Evolutionary conservation across 208 protist species (phyloP).

Genomic region (Crithidia brevicula): DNA sequence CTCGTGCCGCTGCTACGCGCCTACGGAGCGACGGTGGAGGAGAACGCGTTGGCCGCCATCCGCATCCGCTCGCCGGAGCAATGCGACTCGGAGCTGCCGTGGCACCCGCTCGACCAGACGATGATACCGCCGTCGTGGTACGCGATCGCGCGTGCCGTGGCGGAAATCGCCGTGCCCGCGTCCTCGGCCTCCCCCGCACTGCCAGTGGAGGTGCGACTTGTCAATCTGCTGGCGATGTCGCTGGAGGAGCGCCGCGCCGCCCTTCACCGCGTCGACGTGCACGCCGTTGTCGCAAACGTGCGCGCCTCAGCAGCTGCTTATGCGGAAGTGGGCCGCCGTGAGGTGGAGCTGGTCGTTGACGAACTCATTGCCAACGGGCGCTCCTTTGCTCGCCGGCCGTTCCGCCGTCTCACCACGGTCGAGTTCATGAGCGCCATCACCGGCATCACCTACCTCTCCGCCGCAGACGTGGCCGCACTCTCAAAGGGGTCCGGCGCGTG

Average conservation of each 20-base stretch:
- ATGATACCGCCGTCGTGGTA: constrained; percentile 70
- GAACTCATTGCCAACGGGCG: constrained; percentile 59
- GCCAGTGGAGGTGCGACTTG: constrained; percentile 18
- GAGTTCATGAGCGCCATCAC: constrained; percentile 77
- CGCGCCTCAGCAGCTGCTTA: not conserved
- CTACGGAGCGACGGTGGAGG: constrained; percentile 53
- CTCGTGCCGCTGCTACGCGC: constrained; percentile 36
- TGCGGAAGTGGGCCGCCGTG: constrained; percentile 47
- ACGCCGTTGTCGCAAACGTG: constrained; percentile 8
- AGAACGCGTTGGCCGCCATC: constrained; percentile 56
- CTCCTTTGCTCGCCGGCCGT: constrained; percentile 71
- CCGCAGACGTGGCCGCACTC: constrained; percentile 23
- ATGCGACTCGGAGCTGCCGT: constrained; percentile 30
- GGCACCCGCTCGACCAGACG: constrained; percentile 77
- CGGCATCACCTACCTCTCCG: constrained; percentile 61
- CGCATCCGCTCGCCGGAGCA: constrained; percentile 41
- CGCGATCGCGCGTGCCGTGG: constrained; percentile 28
- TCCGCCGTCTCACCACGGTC: constrained; percentile 64
- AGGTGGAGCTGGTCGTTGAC: constrained; percentile 68
- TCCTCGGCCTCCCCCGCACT: not conserved
- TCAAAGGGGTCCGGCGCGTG: constrained; percentile 6
- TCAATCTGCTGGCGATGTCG: constrained; percentile 30
- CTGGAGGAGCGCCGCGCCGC: constrained; percentile 39
- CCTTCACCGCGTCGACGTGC: constrained; percentile 31
- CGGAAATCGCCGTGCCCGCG: constrained; percentile 2